phyloP scores from a whole-genome alignment of 805 yeast genomes.

The Pichia ethanolica region DNA sequence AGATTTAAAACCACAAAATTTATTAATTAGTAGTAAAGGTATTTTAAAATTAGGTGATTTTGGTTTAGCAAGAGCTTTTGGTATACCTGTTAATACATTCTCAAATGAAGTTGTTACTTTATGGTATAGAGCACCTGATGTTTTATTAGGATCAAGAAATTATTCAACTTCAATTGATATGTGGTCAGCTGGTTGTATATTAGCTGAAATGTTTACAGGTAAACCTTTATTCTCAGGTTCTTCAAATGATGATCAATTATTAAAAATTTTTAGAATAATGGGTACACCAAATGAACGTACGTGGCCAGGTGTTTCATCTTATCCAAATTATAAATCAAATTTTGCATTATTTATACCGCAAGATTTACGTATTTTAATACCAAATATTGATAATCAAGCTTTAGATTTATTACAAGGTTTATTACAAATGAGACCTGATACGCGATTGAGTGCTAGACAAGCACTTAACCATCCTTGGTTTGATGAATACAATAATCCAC shows the following conservation, averaged over 20 bases:
- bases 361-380: slow-evolving; percentile 64
- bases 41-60: slow-evolving; percentile 92
- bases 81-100: slow-evolving; percentile 95
- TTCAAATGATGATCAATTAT: slow-evolving; percentile 90
- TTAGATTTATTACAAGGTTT: slow-evolving; percentile 55
- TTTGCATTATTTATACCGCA: slow-evolving; percentile 86
- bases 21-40: slow-evolving; percentile 83
- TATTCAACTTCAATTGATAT: slow-evolving; percentile 95
- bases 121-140: slow-evolving; percentile 99
- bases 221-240: slow-evolving; percentile 95
- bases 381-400: slow-evolving; percentile 63
- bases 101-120: slow-evolving; percentile 96
- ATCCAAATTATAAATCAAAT: slow-evolving; percentile 79
- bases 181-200: slow-evolving; percentile 98
- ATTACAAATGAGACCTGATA: slow-evolving; percentile 56
- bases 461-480: slow-evolving; percentile 74
- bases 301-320: slow-evolving; percentile 94
- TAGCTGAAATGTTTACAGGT: slow-evolving; percentile 98
- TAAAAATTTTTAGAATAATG: slow-evolving; percentile 84
- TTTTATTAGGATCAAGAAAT: slow-evolving; percentile 86
- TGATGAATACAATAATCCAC: slow-evolving; percentile 48
- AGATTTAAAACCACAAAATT: slow-evolving; percentile 90
- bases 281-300: slow-evolving; percentile 95
- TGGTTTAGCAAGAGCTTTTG: slow-evolving; percentile 95
- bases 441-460: slow-evolving; percentile 52